phyloP scores from a whole-genome alignment of 768 basidiomycete genomes.

The Boletus reticuloceps region DNA sequence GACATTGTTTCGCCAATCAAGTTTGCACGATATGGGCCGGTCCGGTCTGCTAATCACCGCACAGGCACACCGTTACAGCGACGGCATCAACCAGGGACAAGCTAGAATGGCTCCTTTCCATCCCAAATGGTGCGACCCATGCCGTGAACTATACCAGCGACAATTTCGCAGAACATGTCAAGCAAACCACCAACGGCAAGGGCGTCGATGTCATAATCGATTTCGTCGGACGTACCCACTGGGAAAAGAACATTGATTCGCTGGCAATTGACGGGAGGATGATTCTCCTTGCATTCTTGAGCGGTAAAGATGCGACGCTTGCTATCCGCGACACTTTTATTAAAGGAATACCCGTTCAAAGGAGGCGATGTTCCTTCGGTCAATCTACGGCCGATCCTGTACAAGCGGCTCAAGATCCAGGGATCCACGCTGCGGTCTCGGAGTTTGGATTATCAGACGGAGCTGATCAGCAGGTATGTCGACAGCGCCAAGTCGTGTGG shows the following conservation, averaged over 20 bases:
- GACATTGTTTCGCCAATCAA: constrained; percentile 1
- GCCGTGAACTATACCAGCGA: constrained; percentile 82
- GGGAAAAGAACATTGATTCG: constrained; percentile 67
- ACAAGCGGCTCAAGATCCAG: constrained; percentile 83
- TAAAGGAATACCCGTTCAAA: constrained; percentile 29
- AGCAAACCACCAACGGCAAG: constrained; percentile 60
- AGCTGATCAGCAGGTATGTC: constrained; percentile 58
- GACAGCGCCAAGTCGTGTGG: background rate
- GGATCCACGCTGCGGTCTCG: constrained; percentile 85
- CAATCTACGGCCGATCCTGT: constrained; percentile 66
- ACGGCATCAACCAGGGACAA: constrained; percentile 87
- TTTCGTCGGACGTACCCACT: constrained; percentile 76
- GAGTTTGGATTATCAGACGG: constrained; percentile 69
- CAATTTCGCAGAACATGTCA: constrained; percentile 76
- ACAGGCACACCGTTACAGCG: constrained; percentile 68
- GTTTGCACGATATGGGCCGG: background rate
- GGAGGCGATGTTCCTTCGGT: constrained; percentile 50
- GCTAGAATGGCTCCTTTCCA: constrained; percentile 66
- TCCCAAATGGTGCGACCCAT: constrained; percentile 71
- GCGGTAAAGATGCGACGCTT: constrained; percentile 45
- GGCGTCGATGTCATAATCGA: constrained; percentile 87
- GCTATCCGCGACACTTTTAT: constrained; percentile 17
- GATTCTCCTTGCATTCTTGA: constrained; percentile 62
- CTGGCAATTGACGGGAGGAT: constrained; percentile 73
- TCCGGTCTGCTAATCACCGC: constrained; percentile 7